Evolutionary conservation across 2,329 filamentous ascomycete species (phyloP).

Genomic region (Emmonsia crescens): DNA sequence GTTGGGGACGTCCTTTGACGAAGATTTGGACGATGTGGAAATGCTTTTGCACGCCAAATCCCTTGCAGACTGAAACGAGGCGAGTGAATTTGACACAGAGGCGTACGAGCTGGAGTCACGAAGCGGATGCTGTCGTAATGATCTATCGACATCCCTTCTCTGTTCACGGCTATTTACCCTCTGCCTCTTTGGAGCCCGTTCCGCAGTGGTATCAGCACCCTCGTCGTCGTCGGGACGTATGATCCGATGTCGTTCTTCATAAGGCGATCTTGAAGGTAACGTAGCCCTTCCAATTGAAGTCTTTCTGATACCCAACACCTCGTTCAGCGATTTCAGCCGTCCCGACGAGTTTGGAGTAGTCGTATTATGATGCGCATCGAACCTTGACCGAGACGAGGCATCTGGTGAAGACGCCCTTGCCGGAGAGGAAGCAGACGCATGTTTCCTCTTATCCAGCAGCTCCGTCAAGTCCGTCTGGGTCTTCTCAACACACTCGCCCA

Average conservation of each 20-base stretch:
- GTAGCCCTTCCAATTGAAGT: slow-evolving; percentile 52
- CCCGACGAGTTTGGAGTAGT: slow-evolving; percentile 24
- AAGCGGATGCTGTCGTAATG: background rate
- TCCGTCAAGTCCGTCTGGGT: slow-evolving; percentile 68
- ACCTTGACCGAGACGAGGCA: slow-evolving; percentile 1
- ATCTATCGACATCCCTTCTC: background rate
- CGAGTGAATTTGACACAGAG: background rate
- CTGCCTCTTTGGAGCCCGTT: slow-evolving; percentile 7
- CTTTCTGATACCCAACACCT: slow-evolving; percentile 54
- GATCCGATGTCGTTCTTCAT: slow-evolving; percentile 37
- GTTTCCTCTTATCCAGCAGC: slow-evolving; percentile 58
- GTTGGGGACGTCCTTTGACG: background rate
- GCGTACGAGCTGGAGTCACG: background rate
- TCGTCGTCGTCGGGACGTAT: background rate
- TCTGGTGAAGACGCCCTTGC: slow-evolving; percentile 21
- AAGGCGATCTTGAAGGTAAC: slow-evolving; percentile 52
- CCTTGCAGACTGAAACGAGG: background rate
- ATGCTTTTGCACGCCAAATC: background rate
- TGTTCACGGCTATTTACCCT: slow-evolving; percentile 5
- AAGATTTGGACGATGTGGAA: background rate
- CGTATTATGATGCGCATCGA: slow-evolving; percentile 21
- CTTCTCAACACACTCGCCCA: slow-evolving; percentile 61
- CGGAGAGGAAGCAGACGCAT: slow-evolving; percentile 21
- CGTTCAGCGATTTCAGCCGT: slow-evolving; percentile 49
- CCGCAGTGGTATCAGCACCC: slow-evolving; percentile 3